A percentile compares a stretch with the other conserved stretches of the same genome.
Conservation (phyloP, 2,329 filamentous ascomycete species). For the Myriosclerotinia scirpicola region DNA sequence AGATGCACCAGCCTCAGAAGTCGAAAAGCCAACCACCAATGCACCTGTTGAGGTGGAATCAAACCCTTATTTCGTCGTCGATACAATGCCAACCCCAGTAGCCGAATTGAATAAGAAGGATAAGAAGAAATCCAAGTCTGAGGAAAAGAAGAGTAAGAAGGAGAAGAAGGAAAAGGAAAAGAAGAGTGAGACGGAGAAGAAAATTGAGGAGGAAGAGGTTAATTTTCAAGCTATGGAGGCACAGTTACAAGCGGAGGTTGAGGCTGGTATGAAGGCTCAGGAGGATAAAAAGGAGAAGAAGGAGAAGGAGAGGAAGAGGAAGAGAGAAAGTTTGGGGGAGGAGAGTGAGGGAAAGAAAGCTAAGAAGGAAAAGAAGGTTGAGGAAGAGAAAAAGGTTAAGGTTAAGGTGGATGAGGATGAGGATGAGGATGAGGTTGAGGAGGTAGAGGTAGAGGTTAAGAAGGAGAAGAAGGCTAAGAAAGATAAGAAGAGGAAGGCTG, state of each 20-base stretch:
- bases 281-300: constrained; percentile 24
- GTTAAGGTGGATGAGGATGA: constrained; percentile 13
- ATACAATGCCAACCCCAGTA: constrained; percentile 34
- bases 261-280: constrained; percentile 27
- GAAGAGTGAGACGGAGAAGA: constrained; percentile 58
- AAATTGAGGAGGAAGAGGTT: constrained; percentile 42
- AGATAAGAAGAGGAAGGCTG: constrained; percentile 18
- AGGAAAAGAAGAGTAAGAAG: constrained; percentile 1
- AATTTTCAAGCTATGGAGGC: constrained; percentile 33
- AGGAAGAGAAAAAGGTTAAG: not conserved
- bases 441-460: constrained; percentile 19
- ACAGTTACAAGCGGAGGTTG: constrained; percentile 33
- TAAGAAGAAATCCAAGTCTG: constrained; percentile 24
- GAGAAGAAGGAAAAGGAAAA: constrained; percentile 43
- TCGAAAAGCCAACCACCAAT: not conserved
- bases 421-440: constrained; percentile 18
- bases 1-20: constrained; percentile 11
- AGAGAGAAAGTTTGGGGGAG: constrained; percentile 22
- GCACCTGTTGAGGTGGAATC: constrained; percentile 23
- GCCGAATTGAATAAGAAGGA: constrained; percentile 23
- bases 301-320: constrained; percentile 29
- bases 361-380: constrained; percentile 25
- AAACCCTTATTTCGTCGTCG: constrained; percentile 35
- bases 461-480: constrained; percentile 13
- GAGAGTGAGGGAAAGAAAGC: constrained; percentile 22